Percentiles rank a stretch among this genome's conserved stretches.
Evolutionary conservation across 805 yeast genomes (phyloP).

Genomic region (Brettanomyces bruxellensis): DNA sequence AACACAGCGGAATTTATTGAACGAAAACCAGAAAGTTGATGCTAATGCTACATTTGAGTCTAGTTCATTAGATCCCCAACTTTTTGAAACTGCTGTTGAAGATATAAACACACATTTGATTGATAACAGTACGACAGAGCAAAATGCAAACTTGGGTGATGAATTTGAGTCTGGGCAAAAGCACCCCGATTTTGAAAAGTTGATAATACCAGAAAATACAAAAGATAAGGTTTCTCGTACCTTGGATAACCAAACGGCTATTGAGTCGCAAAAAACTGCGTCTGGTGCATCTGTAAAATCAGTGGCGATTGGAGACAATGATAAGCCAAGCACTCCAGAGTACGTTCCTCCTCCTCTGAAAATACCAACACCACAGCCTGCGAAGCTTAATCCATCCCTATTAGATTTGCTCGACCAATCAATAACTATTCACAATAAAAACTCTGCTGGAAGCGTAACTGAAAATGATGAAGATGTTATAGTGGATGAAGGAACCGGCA

Average conservation of each 20-base stretch:
- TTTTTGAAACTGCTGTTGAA: constrained; percentile 8
- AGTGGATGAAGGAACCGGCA: no score
- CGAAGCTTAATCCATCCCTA: constrained; percentile 15
- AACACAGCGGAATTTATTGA: background rate
- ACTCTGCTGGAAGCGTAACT: background rate
- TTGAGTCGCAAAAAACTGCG: background rate
- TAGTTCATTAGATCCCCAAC: constrained; percentile 2
- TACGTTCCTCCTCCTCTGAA: constrained; percentile 4
- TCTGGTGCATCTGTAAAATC: background rate
- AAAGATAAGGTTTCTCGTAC: background rate
- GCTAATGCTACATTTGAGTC: background rate
- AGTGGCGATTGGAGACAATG: background rate
- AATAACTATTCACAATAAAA: constrained; percentile 11
- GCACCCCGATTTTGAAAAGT: background rate
- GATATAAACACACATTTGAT: background rate
- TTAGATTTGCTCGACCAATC: constrained; percentile 14
- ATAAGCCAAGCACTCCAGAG: constrained; percentile 8
- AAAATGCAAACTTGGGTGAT: background rate
- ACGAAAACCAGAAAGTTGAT: background rate
- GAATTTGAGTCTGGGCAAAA: background rate
- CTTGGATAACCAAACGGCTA: background rate
- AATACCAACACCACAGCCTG: constrained; percentile 19
- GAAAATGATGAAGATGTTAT: background rate
- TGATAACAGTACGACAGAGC: background rate
- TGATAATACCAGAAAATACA: background rate